phyloP scores from a whole-genome alignment of 805 yeast genomes.

The Maudiozyma turicensis region DNA sequence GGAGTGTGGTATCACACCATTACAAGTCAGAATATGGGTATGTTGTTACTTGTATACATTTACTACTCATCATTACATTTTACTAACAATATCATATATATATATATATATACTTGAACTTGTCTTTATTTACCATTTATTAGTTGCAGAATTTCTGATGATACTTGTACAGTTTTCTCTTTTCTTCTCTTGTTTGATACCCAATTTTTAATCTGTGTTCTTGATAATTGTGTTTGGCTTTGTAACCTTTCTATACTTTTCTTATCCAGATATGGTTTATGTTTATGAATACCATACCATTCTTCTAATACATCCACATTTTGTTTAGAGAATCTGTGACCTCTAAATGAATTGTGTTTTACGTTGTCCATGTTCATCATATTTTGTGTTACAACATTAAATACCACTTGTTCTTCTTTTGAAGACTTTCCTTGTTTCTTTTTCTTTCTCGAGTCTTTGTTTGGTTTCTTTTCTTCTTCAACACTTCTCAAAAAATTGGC shows the following conservation, averaged over 20 bases:
- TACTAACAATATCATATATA: background rate
- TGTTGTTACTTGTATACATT: background rate
- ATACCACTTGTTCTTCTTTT: slow-evolving; percentile 1
- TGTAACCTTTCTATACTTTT: slow-evolving; percentile 3
- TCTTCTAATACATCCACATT: slow-evolving; percentile 9
- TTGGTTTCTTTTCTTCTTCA: background rate
- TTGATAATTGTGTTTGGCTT: slow-evolving; percentile 10
- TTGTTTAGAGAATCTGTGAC: slow-evolving; percentile 14
- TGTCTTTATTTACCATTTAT: slow-evolving; percentile 2
- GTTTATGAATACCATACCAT: slow-evolving; percentile 12
- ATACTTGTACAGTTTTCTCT: slow-evolving; percentile 9
- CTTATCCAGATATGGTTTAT: slow-evolving; percentile 14
- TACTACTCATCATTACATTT: no score
- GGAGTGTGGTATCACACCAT: slow-evolving; percentile 1
- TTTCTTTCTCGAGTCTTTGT: background rate
- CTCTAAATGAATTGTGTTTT: slow-evolving; percentile 9
- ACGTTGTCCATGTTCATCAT: slow-evolving; percentile 6
- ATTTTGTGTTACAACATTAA: slow-evolving; percentile 12
- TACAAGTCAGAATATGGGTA: slow-evolving; percentile 1
- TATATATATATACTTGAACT: background rate
- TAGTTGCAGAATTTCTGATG: slow-evolving; percentile 8
- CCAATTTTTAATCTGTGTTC: slow-evolving; percentile 22
- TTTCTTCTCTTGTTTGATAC: slow-evolving; percentile 22
- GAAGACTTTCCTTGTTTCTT: background rate
- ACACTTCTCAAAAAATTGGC: slow-evolving; percentile 4